Conservation (phyloP, 441 rosid genomes). For the Melastoma candidum region DNA sequence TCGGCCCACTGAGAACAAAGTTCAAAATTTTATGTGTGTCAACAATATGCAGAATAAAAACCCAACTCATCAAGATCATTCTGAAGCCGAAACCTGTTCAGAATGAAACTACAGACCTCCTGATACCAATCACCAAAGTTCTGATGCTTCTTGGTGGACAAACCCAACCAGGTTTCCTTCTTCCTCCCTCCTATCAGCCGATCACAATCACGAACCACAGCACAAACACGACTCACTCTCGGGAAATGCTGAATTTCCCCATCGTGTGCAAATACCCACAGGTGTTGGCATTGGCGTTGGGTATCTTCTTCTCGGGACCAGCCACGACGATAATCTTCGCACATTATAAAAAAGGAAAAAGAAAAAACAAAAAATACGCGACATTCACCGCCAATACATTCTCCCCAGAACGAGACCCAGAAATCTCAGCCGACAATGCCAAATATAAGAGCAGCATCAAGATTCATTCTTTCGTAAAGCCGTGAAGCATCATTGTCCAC, state of each 20-base stretch:
- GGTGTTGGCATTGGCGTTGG: conserved; percentile 8
- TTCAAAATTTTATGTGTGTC: conserved; percentile 6
- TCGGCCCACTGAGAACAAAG: conserved; percentile 66
- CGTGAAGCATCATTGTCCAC: too few relatives aligned
- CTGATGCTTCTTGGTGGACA: conserved; percentile 50
- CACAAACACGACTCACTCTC: too few relatives aligned
- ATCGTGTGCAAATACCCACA: conserved; percentile 3
- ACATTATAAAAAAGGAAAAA: background rate
- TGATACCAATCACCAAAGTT: conserved; percentile 80
- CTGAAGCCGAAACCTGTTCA: too few relatives aligned
- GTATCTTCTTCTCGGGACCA: conserved; percentile 13
- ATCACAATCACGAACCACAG: background rate
- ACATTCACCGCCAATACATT: too few relatives aligned
- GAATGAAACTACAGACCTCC: conserved; percentile 22
- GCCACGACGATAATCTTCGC: conserved; percentile 9
- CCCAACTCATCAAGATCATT: background rate
- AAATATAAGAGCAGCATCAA: too few relatives aligned
- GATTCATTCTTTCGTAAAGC: too few relatives aligned
- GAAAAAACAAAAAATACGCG: too few relatives aligned
- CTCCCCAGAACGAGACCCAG: too few relatives aligned
- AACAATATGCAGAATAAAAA: conserved; percentile 5
- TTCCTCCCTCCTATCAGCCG: conserved; percentile 32
- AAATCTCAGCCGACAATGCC: too few relatives aligned
- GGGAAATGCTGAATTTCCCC: too few relatives aligned
- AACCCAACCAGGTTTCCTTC: conserved; percentile 68